These are phyloP conservation scores for Citrus inodora DNA, from an alignment of 345 rosid genomes.

Conservation along the genomic window DNA sequence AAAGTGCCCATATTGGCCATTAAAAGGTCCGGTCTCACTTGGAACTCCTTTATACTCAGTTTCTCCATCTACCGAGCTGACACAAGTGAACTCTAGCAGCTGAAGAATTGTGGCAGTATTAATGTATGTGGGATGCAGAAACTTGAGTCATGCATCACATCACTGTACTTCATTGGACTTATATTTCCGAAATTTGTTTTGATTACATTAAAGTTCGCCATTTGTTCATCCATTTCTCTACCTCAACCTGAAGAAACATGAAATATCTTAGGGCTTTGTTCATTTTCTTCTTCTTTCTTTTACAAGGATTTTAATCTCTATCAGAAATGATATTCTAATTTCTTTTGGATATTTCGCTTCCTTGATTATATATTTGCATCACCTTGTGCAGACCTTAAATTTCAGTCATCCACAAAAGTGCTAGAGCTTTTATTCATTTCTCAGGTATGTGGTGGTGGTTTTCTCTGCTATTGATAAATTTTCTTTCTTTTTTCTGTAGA, in stretches of 20 bases:
- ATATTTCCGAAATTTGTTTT: neutral
- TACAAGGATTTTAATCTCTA: neutral
- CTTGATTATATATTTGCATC: conserved; percentile 1
- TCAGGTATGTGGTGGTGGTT: neutral
- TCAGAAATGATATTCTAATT: neutral
- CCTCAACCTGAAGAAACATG: too few relatives aligned
- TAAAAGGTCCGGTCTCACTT: neutral
- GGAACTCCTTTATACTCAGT: neutral
- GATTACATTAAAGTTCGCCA: neutral
- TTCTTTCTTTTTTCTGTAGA: conserved; percentile 37
- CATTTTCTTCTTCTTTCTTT: neutral
- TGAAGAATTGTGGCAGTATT: neutral
- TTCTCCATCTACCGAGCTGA: neutral
- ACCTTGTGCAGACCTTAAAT: neutral
- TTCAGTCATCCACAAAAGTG: neutral
- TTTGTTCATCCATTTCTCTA: neutral
- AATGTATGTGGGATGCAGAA: neutral
- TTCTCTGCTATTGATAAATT: neutral
- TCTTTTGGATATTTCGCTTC: neutral
- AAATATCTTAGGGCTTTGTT: too few relatives aligned
- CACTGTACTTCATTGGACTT: neutral
- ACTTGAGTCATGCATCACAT: neutral
- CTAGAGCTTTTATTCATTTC: neutral
- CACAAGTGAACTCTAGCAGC: neutral
- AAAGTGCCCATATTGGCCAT: neutral